Conservation (phyloP, 345 rosid species). For the Sonneratia caseolaris region DNA sequence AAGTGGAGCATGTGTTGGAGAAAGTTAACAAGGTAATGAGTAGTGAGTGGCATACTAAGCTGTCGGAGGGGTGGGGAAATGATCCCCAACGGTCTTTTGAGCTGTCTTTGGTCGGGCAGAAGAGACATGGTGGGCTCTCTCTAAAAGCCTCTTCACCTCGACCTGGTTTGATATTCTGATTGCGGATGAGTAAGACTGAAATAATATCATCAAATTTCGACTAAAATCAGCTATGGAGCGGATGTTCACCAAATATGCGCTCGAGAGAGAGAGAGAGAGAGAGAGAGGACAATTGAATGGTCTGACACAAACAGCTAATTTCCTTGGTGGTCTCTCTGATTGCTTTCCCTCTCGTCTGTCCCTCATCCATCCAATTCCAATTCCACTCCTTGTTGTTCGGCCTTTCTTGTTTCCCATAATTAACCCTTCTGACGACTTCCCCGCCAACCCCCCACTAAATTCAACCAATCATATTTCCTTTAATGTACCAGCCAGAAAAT, state of each 20-base stretch:
- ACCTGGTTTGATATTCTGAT: too few species aligned
- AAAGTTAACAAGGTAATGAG: not conserved
- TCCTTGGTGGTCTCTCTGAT: not conserved
- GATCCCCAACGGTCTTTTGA: not conserved
- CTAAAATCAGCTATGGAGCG: not conserved
- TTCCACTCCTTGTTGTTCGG: too few species aligned
- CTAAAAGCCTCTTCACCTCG: not conserved
- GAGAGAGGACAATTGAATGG: not conserved
- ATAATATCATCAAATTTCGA: too few species aligned
- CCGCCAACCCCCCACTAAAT: too few species aligned
- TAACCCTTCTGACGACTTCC: too few species aligned
- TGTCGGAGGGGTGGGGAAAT: not conserved
- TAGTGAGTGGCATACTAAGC: not conserved
- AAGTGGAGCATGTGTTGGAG: not conserved
- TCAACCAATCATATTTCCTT: too few species aligned
- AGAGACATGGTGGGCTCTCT: slow-evolving; percentile 2
- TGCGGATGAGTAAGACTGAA: too few species aligned
- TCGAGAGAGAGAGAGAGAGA: not conserved
- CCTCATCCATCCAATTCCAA: too few species aligned
- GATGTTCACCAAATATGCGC: too few species aligned
- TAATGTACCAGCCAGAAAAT: too few species aligned
- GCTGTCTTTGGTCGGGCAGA: not conserved
- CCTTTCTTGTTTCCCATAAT: too few species aligned
- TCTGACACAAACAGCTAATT: not conserved
- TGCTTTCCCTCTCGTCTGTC: too few species aligned